phyloP scores from a whole-genome alignment of 2,329 filamentous ascomycete species.

The Colletotrichum tamarilloi region DNA sequence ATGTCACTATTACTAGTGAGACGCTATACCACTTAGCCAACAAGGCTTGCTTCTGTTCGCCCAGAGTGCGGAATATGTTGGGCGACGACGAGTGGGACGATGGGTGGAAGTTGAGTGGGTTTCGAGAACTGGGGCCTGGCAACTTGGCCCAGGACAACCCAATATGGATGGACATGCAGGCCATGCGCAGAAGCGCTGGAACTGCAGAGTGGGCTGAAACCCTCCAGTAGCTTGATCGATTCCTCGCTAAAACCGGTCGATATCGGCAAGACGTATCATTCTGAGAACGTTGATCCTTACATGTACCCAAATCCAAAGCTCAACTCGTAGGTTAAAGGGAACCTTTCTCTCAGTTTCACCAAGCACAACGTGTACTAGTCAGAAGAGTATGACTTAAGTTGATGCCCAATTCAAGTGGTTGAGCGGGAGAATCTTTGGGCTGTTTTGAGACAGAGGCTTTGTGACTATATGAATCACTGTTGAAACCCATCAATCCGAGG shows the following conservation, averaged over 20 bases:
- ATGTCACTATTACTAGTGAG: constrained; percentile 30
- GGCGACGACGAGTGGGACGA: not conserved
- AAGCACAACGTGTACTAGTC: too few relatives aligned
- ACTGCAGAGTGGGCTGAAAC: not conserved
- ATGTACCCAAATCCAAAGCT: too few relatives aligned
- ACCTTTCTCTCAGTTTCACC: too few relatives aligned
- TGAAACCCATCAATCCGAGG: not conserved
- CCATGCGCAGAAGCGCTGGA: not conserved
- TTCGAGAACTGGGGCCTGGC: not conserved
- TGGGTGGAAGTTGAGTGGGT: not conserved
- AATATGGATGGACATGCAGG: not conserved
- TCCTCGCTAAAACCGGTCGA: not conserved
- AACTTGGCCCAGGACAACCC: not conserved
- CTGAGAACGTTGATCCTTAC: not conserved
- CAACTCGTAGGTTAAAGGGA: too few relatives aligned
- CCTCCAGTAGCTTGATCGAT: not conserved
- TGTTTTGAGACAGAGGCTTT: too few relatives aligned
- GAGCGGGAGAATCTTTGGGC: too few relatives aligned
- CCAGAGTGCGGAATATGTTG: not conserved
- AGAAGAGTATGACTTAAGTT: too few relatives aligned
- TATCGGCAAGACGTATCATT: not conserved
- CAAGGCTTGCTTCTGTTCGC: not conserved
- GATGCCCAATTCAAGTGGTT: too few relatives aligned
- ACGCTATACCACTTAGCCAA: constrained; percentile 35
- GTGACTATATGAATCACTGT: not conserved